Evolutionary conservation across 371 early-diverging fungal genomes (phyloP).

Genomic region (Actinomortierella wolfii): DNA sequence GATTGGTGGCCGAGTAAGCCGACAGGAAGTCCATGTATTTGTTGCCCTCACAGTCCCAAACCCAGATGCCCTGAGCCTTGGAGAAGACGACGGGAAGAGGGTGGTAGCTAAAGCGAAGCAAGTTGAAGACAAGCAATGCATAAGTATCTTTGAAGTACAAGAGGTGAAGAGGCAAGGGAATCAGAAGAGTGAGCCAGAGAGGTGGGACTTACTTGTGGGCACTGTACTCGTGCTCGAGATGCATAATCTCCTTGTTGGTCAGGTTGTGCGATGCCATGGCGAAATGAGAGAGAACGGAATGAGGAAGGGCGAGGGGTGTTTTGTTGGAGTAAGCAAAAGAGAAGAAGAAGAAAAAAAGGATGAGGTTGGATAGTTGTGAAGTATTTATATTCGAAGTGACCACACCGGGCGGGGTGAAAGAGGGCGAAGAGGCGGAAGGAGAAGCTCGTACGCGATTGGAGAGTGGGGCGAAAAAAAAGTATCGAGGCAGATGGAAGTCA

Average conservation of each 20-base stretch:
- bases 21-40: conserved; percentile 96
- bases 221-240: conserved; percentile 75
- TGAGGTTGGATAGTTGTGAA: background rate
- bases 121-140: background rate
- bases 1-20: conserved; percentile 97
- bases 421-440: background rate
- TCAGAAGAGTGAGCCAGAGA: background rate
- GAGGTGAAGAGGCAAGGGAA: background rate
- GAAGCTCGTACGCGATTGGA: too few relatives aligned
- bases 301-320: background rate
- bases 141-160: too few relatives aligned
- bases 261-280: conserved; percentile 32
- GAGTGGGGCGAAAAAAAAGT: too few relatives aligned
- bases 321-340: conserved; percentile 6
- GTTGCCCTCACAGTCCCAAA: conserved; percentile 96
- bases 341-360: conserved; percentile 7
- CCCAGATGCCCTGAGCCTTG: conserved; percentile 87
- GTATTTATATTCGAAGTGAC: background rate
- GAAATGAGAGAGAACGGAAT: conserved; percentile 2
- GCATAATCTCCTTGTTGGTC: conserved; percentile 63
- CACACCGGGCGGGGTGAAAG: background rate
- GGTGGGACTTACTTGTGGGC: conserved; percentile 80
- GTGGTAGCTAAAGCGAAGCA: conserved; percentile 77
- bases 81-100: conserved; percentile 95
- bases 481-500: too few relatives aligned